These are phyloP conservation scores for Trichoderma gamsii DNA, from an alignment of 495 filamentous ascomycete genomes.

Conservation along the genomic window DNA sequence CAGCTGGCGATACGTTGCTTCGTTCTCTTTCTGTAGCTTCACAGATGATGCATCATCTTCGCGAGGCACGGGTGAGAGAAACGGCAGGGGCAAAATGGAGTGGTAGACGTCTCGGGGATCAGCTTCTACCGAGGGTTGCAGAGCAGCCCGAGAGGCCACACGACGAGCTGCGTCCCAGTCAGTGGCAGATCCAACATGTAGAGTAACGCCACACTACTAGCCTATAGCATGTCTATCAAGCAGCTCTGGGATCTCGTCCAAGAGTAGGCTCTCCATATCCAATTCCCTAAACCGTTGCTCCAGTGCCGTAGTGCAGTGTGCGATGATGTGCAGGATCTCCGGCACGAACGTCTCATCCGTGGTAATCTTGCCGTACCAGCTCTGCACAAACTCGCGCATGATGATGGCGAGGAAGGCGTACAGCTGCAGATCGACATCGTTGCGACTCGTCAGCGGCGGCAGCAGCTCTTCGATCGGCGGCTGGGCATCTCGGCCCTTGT, in stretches of 20 bases:
- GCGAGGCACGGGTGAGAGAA: conserved; percentile 68
- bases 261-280: conserved; percentile 71
- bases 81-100: conserved; percentile 71
- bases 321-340: conserved; percentile 82
- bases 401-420: conserved; percentile 88
- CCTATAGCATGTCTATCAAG: conserved; percentile 75
- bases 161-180: conserved; percentile 46
- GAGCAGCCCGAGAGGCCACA: conserved; percentile 42
- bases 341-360: conserved; percentile 78
- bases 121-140: conserved; percentile 51
- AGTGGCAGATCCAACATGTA: conserved; percentile 19
- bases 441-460: conserved; percentile 85
- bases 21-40: conserved; percentile 61
- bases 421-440: conserved; percentile 84
- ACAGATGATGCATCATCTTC: conserved; percentile 42
- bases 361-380: conserved; percentile 90
- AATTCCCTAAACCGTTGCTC: conserved; percentile 77
- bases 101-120: conserved; percentile 71
- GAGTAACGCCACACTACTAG: conserved; percentile 28
- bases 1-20: conserved; percentile 73
- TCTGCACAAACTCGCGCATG: conserved; percentile 78
- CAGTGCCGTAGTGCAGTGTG: conserved; percentile 78
- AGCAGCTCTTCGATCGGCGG: conserved; percentile 66
- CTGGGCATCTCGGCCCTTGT: conserved; percentile 37
- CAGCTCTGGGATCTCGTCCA: conserved; percentile 85